These are phyloP conservation scores for Aspergillus indologenus DNA, from an alignment of 495 filamentous ascomycete species.

Conservation along the genomic window DNA sequence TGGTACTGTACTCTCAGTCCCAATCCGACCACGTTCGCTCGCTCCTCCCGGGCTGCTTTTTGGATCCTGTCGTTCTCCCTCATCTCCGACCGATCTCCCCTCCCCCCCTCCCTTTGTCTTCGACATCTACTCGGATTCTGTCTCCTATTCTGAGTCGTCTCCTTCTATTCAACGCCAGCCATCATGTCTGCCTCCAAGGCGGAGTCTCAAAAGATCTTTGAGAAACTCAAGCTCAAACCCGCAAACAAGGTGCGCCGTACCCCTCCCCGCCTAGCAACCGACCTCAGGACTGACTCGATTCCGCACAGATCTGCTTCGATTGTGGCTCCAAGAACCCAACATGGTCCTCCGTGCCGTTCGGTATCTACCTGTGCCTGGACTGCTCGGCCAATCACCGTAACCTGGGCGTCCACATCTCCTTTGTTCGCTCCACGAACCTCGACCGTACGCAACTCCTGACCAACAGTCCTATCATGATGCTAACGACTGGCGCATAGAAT, in stretches of 20 bases:
- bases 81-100: slow-evolving; percentile 8
- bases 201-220: slow-evolving; percentile 94
- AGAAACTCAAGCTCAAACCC: slow-evolving; percentile 89
- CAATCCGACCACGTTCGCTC: slow-evolving; percentile 37
- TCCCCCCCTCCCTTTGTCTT: background rate
- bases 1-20: slow-evolving; percentile 7
- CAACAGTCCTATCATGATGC: slow-evolving; percentile 1
- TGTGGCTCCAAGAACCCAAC: slow-evolving; percentile 96
- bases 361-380: slow-evolving; percentile 96
- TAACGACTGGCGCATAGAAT: slow-evolving; percentile 58
- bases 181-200: slow-evolving; percentile 88
- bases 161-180: slow-evolving; percentile 12
- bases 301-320: slow-evolving; percentile 85
- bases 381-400: slow-evolving; percentile 92
- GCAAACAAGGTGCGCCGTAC: slow-evolving; percentile 78
- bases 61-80: slow-evolving; percentile 19
- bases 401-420: slow-evolving; percentile 91
- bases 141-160: slow-evolving; percentile 3
- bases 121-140: slow-evolving; percentile 2
- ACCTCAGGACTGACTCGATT: slow-evolving; percentile 20
- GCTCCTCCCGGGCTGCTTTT: slow-evolving; percentile 24
- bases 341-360: slow-evolving; percentile 95
- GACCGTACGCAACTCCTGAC: slow-evolving; percentile 68
- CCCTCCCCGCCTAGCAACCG: slow-evolving; percentile 22
- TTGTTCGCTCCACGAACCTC: slow-evolving; percentile 96